Conservation (phyloP, 164 flowering plant genomes). For the Warburgia ugandensis region DNA sequence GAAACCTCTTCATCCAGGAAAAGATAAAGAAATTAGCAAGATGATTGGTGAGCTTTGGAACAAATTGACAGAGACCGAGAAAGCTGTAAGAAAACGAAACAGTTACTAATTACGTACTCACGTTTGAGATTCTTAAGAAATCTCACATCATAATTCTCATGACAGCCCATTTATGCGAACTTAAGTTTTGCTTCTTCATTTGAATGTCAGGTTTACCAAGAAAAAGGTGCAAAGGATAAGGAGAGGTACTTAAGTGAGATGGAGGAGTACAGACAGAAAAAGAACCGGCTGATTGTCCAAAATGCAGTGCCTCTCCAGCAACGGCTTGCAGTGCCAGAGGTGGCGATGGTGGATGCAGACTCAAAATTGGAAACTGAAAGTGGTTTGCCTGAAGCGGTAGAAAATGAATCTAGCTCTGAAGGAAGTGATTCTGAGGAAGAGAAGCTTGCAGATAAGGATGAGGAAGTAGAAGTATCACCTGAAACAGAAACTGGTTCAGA, state of each 20-base stretch:
- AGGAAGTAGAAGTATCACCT: constrained; percentile 19
- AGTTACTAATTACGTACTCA: neutral
- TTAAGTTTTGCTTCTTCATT: neutral
- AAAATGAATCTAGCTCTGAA: constrained; percentile 28
- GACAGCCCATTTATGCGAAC: too few relatives aligned
- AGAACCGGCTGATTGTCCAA: constrained; percentile 35
- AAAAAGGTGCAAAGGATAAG: constrained; percentile 74
- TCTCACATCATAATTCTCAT: too few relatives aligned
- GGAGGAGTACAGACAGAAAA: constrained; percentile 67
- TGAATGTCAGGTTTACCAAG: constrained; percentile 70
- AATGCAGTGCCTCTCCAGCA: constrained; percentile 64
- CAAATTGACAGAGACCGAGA: constrained; percentile 57
- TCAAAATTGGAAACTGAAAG: constrained; percentile 23
- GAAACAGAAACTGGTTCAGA: too few relatives aligned
- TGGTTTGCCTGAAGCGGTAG: constrained; percentile 26
- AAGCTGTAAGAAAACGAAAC: constrained; percentile 40
- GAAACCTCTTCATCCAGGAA: constrained; percentile 80
- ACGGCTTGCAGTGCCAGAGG: constrained; percentile 28
- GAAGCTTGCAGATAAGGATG: constrained; percentile 20
- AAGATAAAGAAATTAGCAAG: constrained; percentile 82
- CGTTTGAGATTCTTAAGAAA: too few relatives aligned
- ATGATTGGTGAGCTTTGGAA: constrained; percentile 94
- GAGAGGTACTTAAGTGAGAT: constrained; percentile 76
- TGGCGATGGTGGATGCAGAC: constrained; percentile 25
- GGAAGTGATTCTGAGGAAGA: constrained; percentile 40